Conservation (phyloP, 345 rosid genomes). For the Eutrema heterophyllum region DNA sequence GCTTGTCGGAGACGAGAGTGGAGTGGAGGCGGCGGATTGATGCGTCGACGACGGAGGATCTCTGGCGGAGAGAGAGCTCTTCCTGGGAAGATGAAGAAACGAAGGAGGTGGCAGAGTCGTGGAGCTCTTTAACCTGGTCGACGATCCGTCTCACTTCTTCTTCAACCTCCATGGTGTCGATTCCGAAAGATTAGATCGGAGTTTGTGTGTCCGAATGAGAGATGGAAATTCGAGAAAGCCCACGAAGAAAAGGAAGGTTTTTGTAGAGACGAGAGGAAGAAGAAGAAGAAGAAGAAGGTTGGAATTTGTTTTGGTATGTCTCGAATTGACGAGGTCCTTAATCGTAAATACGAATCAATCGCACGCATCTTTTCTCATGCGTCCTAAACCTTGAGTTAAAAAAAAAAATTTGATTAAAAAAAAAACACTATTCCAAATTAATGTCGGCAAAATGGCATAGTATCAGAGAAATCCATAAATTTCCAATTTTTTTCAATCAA, state of each 20-base stretch:
- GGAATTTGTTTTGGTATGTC: neutral
- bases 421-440: neutral
- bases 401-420: too few species aligned
- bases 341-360: neutral
- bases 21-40: constrained; percentile 65
- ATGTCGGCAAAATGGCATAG: neutral
- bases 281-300: neutral
- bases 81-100: constrained; percentile 49
- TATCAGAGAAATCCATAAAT: too few species aligned
- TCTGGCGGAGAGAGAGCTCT: constrained; percentile 70
- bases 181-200: constrained; percentile 16
- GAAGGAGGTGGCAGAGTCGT: constrained; percentile 61
- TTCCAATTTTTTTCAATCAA: neutral
- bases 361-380: constrained; percentile 9
- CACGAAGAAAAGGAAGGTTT: neutral
- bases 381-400: neutral
- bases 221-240: neutral
- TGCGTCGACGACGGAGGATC: constrained; percentile 68
- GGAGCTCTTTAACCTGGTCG: constrained; percentile 77
- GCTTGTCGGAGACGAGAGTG: constrained; percentile 32
- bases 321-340: neutral
- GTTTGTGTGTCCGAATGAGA: neutral
- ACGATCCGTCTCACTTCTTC: constrained; percentile 65
- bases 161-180: constrained; percentile 39
- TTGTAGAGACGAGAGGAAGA: neutral